Evolutionary conservation across 495 filamentous ascomycete genomes (phyloP), one percentile per base, ranked within the genome.

Genomic region (Penicillium argentinense): DNA sequence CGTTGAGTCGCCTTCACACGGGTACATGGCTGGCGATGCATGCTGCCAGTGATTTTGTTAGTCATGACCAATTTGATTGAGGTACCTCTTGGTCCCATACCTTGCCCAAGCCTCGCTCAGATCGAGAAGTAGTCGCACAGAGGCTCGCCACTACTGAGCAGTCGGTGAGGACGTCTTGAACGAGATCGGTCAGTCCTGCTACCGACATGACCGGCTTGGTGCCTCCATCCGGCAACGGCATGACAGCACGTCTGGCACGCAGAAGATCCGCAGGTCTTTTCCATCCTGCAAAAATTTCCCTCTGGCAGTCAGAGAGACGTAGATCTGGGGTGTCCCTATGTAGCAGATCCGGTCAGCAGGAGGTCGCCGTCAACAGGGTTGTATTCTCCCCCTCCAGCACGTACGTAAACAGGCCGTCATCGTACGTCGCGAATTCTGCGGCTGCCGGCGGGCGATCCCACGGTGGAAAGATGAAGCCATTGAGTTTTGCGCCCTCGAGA

Each of bases 111-210:
- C 84, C 84, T 18, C 76, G 78, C 53, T 81, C 80, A 21, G 73
- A 68, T 54, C 85, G 77, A n/a, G 84, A 77, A 29, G 84, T 83
- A 7, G 76, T 83, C 38, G 92, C 90, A 59, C 91, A 97, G 9
- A 99, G 78, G 67, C 92, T 96, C 4, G 95, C 93, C 29, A 99
- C 91, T 5, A 99, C 91, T 4, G 93, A 97, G 56, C 93, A 99
- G 57, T 99, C 93, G 2, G 91, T 91, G 14, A 92, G 85, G 29
- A 95, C 77, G 62, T 97, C 93, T 68, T 99, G 93, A 4, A 95
- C 89, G 9, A 99, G 75, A 62, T 97, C 95, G 39, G 83, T 77
- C 27, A 75, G 73, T 1, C 67, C 55, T 3, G 59, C 58, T 1
- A 77, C 67, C 18, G 61, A 52, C 83, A 89, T 90, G 11, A 77